These are phyloP conservation scores for Pseudogymnoascus sp. DNA, from an alignment of 2,329 filamentous ascomycete species.

Conservation along the genomic window DNA sequence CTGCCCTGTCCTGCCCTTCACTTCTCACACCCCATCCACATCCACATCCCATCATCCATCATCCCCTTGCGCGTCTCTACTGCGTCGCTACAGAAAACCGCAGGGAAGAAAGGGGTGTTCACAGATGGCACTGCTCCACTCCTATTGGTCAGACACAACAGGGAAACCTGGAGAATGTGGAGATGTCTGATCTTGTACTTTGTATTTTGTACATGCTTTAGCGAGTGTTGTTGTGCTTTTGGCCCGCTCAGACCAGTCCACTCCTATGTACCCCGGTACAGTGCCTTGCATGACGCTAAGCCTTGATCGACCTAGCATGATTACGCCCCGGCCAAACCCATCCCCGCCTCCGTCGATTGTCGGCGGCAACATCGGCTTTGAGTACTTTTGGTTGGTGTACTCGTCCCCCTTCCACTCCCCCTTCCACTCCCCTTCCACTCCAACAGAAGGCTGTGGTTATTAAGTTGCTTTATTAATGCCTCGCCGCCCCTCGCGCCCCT, in stretches of 20 bases:
- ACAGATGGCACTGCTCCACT: neutral
- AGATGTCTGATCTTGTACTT: neutral
- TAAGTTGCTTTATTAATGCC: neutral
- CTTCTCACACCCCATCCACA: too few relatives aligned
- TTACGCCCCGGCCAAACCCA: neutral
- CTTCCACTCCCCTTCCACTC: neutral
- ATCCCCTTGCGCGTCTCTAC: neutral
- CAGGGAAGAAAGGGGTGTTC: conserved; percentile 4
- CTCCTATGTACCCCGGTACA: neutral
- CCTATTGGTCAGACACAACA: neutral
- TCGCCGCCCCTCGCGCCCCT: neutral
- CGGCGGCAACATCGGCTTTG: neutral
- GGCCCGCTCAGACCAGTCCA: neutral
- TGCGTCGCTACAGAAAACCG: neutral
- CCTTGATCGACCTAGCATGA: neutral
- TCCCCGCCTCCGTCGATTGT: neutral
- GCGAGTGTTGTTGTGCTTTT: neutral
- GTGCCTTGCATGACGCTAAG: neutral
- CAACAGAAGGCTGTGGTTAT: neutral
- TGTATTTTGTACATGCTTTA: neutral
- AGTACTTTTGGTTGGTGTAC: neutral
- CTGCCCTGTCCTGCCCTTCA: neutral
- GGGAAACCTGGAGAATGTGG: conserved; percentile 5
- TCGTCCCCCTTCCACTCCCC: neutral
- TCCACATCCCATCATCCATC: neutral